Percentiles rank a stretch among this genome's conserved stretches.
Conservation (phyloP, 495 filamentous ascomycete species). For the Thozetella sp. region DNA sequence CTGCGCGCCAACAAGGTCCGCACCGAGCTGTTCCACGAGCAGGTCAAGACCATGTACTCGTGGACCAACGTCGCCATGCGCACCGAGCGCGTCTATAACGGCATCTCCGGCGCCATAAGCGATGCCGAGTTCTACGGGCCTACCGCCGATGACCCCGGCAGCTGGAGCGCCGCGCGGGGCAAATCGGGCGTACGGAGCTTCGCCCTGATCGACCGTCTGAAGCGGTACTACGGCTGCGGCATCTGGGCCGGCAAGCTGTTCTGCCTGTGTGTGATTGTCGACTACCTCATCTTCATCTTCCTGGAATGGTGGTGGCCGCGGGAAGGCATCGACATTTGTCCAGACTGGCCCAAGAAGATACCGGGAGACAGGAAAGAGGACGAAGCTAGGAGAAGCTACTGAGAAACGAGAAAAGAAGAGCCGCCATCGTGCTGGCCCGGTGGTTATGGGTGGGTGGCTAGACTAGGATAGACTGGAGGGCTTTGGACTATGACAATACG, state of each 20-base stretch:
- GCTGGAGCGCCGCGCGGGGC: conserved; percentile 74
- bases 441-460: neutral
- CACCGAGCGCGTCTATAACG: conserved; percentile 93
- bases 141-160: conserved; percentile 60
- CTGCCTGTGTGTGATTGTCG: conserved; percentile 90
- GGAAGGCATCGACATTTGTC: conserved; percentile 81
- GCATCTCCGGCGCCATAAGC: conserved; percentile 79
- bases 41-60: conserved; percentile 96
- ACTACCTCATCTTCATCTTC: conserved; percentile 85
- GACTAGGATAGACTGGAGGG: no score
- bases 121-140: conserved; percentile 86
- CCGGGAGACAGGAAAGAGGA: conserved; percentile 12
- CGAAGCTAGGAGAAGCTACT: conserved; percentile 2
- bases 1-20: conserved; percentile 82
- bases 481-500: no score
- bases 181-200: conserved; percentile 78
- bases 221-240: conserved; percentile 98
- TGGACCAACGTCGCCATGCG: conserved; percentile 94
- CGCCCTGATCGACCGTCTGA: conserved; percentile 89
- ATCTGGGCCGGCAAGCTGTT: conserved; percentile 99
- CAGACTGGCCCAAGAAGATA: conserved; percentile 85
- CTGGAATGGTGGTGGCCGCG: conserved; percentile 87
- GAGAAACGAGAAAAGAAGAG: neutral
- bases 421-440: neutral
- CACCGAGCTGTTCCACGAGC: conserved; percentile 92